Evolutionary conservation across 768 basidiomycete species (phyloP).

Genomic region (Calocera cornea): DNA sequence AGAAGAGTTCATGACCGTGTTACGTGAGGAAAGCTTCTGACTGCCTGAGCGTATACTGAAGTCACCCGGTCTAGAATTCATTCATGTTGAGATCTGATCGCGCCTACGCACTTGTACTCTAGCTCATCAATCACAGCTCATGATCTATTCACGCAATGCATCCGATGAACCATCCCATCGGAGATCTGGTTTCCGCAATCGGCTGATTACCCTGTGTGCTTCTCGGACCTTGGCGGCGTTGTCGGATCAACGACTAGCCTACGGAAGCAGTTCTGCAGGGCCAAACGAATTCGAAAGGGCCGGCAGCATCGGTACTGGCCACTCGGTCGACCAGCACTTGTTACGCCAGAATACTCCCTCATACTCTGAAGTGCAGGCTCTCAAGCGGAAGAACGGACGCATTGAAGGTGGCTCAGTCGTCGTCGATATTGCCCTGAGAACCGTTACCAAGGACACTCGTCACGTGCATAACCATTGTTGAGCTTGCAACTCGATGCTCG

Average conservation of each 20-base stretch:
- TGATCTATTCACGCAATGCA: neutral
- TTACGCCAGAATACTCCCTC: neutral
- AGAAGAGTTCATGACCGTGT: neutral
- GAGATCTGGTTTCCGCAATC: no score
- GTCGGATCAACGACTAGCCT: no score
- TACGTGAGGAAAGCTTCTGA: neutral
- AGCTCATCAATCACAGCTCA: neutral
- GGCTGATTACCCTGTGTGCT: no score
- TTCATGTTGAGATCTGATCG: neutral
- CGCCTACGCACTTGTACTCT: neutral
- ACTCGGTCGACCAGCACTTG: no score
- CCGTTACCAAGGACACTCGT: neutral
- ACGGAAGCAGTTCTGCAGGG: neutral
- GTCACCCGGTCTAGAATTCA: no score
- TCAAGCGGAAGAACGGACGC: neutral
- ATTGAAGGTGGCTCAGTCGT: neutral
- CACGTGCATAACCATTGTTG: constrained; percentile 1
- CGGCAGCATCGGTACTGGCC: no score
- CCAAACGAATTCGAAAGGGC: neutral
- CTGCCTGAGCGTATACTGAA: neutral
- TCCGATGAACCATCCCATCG: no score
- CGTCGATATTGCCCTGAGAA: neutral
- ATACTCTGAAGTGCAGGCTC: neutral
- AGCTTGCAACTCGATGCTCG: neutral
- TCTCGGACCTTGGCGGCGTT: no score